These are phyloP conservation scores for Podospora bellae-mahoneyi DNA, from an alignment of 495 filamentous ascomycete species.

Conservation along the genomic window DNA sequence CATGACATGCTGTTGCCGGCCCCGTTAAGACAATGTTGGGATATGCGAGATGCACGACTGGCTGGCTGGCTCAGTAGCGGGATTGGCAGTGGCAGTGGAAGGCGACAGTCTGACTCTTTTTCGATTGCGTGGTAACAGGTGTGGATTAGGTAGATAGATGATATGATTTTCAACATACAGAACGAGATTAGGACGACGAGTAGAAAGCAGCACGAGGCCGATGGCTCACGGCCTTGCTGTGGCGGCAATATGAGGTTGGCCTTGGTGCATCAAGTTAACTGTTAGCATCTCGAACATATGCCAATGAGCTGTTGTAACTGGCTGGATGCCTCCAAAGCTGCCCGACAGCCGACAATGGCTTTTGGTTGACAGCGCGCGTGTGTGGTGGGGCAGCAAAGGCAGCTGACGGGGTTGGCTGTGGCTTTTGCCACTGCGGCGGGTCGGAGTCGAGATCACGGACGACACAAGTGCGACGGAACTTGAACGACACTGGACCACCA, in stretches of 20 bases:
- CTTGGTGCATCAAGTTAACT: conserved; percentile 8
- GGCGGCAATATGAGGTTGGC: conserved; percentile 24
- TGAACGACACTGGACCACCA: background rate
- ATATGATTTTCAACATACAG: background rate
- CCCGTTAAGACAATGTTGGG: conserved; percentile 5
- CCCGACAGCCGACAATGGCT: background rate
- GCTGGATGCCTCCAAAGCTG: conserved; percentile 12
- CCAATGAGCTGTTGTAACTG: conserved; percentile 12
- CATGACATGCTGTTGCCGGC: conserved; percentile 16
- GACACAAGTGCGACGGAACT: background rate
- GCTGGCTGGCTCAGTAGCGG: background rate
- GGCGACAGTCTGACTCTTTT: background rate
- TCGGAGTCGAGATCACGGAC: conserved; percentile 18
- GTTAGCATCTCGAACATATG: conserved; percentile 11
- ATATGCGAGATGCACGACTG: background rate
- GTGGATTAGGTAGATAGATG: conserved; percentile 6
- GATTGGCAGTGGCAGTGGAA: conserved; percentile 14
- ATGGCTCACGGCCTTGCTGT: conserved; percentile 31
- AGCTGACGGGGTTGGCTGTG: conserved; percentile 22
- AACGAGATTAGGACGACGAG: conserved; percentile 12
- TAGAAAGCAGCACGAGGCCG: conserved; percentile 23
- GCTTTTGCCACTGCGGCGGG: conserved; percentile 22
- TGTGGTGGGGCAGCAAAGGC: conserved; percentile 14
- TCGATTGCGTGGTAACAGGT: background rate
- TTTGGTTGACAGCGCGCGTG: conserved; percentile 4